Conservation (phyloP, 805 yeast genomes). For the Cyberlindnera euphorbiae region DNA sequence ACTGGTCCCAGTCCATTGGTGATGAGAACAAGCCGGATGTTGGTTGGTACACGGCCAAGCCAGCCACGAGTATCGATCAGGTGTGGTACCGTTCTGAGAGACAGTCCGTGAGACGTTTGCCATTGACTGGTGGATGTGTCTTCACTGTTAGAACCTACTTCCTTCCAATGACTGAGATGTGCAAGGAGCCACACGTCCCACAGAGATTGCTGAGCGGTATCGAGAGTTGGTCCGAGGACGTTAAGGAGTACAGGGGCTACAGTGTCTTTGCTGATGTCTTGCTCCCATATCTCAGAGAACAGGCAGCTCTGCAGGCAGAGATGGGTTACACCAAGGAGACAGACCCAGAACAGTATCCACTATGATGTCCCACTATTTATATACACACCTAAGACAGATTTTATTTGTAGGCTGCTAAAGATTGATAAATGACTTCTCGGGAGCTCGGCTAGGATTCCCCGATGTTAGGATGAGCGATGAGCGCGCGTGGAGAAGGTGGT, state of each 20-base stretch:
- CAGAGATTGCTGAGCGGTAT: constrained; percentile 55
- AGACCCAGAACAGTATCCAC: constrained; percentile 17
- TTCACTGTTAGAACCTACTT: constrained; percentile 66
- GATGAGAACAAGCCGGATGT: constrained; percentile 45
- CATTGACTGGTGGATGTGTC: constrained; percentile 50
- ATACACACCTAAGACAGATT: background rate
- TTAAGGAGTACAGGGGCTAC: constrained; percentile 56
- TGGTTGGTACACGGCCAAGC: constrained; percentile 61
- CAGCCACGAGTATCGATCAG: constrained; percentile 41
- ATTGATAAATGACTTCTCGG: too few species aligned
- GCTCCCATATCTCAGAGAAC: constrained; percentile 48
- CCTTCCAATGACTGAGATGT: constrained; percentile 47
- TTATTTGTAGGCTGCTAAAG: background rate
- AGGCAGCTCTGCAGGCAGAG: constrained; percentile 32
- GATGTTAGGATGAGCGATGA: too few species aligned
- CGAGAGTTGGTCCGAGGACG: constrained; percentile 55
- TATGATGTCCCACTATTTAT: constrained; percentile 2
- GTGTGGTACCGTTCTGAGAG: constrained; percentile 60
- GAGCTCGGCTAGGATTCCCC: too few species aligned
- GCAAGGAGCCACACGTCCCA: constrained; percentile 58
- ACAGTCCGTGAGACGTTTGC: constrained; percentile 58
- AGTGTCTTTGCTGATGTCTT: constrained; percentile 47
- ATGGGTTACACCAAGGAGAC: constrained; percentile 20
- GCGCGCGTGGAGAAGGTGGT: too few species aligned
- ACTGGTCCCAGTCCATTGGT: constrained; percentile 65